Evolutionary conservation across 139 green algal genomes (phyloP), one percentile per base, ranked within the genome.

Genomic region (Coelastrella sp.): DNA sequence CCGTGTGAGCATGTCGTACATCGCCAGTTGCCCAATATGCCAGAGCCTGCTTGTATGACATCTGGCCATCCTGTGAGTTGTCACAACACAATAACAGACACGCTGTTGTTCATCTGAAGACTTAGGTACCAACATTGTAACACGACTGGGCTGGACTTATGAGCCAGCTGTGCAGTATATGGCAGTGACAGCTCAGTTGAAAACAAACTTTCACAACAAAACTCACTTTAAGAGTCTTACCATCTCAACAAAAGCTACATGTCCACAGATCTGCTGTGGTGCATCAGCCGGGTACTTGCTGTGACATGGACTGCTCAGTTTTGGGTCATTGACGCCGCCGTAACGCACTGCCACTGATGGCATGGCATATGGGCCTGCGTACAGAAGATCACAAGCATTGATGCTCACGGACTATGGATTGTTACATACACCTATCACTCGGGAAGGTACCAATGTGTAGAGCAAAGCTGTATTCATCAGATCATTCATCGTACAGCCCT

Each of bases 211-310:
- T 47, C 32, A 47, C 32, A 47, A 47, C 32, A 47, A 47, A 47
- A 47, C 32, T 47, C 32, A 47, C 32, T 47, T 47, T 47, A 89
- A 82, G 54, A n/a, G 14, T 7, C 85, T 76, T 19, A 83, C 85
- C 71, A 88, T 19, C 54, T 88, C 83, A 6, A 88, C 68, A 80
- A 88, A 68, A 16, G 58, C 17, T 2, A 88, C 68, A 64, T 88
- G 83, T 22, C 83, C 68, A 58, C 83, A 88, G 68, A 80, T 88
- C 14, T 80, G 83, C 20, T 23, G 54, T 3, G 66, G 77, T 23
- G 77, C 77, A 23, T 14, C 77, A 32, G 3, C 77, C 4, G 77
- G 77, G 77, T 83, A 83, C 22, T 64, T 61, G 47, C 23, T 22
- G 3, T 8, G 13, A 83, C 77, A 83, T 7, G 47, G 47, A 10